Evolutionary conservation across 305 asterid genomes (phyloP).

Genomic region (Solanum chacoense): DNA sequence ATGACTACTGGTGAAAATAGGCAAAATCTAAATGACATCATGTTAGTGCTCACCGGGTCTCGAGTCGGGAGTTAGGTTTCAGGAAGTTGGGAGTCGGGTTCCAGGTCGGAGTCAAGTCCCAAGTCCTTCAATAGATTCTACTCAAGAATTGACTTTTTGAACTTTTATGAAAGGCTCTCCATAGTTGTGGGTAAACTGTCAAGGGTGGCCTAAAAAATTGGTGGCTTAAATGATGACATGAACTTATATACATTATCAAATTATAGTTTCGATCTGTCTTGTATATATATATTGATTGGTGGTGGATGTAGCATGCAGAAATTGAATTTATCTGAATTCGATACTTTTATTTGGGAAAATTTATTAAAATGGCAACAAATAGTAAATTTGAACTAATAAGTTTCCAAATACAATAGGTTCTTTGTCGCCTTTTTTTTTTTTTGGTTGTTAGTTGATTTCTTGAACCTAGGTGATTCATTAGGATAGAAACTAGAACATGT

Average conservation of each 20-base stretch:
- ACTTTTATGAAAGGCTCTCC: not conserved
- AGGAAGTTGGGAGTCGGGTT: too few species aligned
- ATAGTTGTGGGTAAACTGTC: not conserved
- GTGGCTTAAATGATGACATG: not conserved
- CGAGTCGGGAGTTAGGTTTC: too few species aligned
- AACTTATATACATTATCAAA: not conserved
- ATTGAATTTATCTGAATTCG: too few species aligned
- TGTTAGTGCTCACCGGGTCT: too few species aligned
- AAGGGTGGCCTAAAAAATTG: not conserved
- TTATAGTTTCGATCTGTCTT: not conserved
- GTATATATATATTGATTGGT: not conserved
- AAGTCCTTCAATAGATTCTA: too few species aligned
- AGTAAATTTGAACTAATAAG: not conserved
- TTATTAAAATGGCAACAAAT: not conserved
- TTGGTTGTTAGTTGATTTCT: not conserved
- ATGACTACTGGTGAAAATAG: slow-evolving; percentile 9
- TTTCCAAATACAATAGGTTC: not conserved
- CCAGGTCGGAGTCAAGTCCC: too few species aligned
- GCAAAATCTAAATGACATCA: too few species aligned
- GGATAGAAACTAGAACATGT: too few species aligned
- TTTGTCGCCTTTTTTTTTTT: not conserved
- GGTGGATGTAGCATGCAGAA: not conserved
- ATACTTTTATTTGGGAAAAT: not conserved
- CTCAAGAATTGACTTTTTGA: too few species aligned
- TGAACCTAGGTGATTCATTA: not conserved